Evolutionary conservation across 2,329 filamentous ascomycete species (phyloP), one percentile per base, ranked within the genome.

Genomic region (Zarea fungicola): DNA sequence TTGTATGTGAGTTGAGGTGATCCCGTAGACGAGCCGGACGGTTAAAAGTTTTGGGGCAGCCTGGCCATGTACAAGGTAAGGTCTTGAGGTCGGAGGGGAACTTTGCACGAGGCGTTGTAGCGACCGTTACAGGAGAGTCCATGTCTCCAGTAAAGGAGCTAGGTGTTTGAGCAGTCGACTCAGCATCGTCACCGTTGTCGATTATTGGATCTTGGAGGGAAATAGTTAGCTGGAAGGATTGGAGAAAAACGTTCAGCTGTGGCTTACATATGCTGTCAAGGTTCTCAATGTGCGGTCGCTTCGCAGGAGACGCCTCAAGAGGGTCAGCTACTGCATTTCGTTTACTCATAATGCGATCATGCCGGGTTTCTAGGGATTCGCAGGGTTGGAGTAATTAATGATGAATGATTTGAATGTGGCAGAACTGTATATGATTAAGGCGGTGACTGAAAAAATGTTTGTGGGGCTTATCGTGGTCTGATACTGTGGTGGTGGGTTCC

Each of bases 41-140:
- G 65, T 95, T 95, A 73, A 93, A 97, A 6, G 84, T 83, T 69
- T 95, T 95, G 50, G 72, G 69, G 63, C 92, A 97, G 54, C 76
- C 80, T 10, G 84, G 78, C 63, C 81, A 84, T 1, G 85, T 82
- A 68, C 92, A 96, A 48, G 74, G 71, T 55, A 90, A 84, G 5
- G 81, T 90, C 72, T 95, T 95, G 51, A 82, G 75, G 62, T 81
- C 87, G 35, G 83, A 87, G 4, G 84, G 84, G 53, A 80, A 82
- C 50, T 76, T 80, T 50, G 69, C 65, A 11, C 71, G 68, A 4
- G 78, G 75, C 4, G 67, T 68, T 1, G 67, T 67, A 4, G 60
- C 63, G 21, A 59, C 61, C 1, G 65, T 68, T 7, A 60, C 52
- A 7, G 64, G 61, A 1, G 65, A 64, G 6, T 62, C 65, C 31